Conservation (phyloP, 129 eudicot genomes). For the Ambrosia trifida region DNA sequence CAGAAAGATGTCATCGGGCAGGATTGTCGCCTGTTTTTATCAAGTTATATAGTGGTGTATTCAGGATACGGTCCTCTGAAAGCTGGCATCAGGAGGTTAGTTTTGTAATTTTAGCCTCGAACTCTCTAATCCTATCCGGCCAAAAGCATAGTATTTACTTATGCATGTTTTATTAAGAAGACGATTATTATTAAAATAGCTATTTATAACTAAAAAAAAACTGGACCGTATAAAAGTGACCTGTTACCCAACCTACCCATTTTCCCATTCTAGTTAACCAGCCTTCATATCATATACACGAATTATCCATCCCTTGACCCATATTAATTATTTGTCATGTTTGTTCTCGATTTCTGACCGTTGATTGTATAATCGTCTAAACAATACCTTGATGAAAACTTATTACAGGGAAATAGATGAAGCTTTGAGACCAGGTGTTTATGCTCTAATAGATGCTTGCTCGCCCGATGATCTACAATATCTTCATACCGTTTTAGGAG, state of each 20-base stretch:
- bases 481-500: constrained; percentile 89
- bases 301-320: not conserved
- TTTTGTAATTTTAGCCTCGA: constrained; percentile 14
- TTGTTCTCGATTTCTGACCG: too few species aligned
- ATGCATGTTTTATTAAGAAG: not conserved
- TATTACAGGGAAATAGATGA: constrained; percentile 84
- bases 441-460: constrained; percentile 89
- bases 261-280: not conserved
- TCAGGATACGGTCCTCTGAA: constrained; percentile 77
- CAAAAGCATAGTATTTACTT: not conserved
- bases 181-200: not conserved
- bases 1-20: constrained; percentile 69
- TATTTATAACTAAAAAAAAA: not conserved
- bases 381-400: not conserved
- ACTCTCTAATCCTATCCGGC: not conserved
- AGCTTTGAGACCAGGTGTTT: constrained; percentile 88
- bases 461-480: constrained; percentile 82
- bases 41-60: constrained; percentile 65
- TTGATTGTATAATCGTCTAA: not conserved
- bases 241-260: not conserved
- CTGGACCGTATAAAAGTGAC: not conserved
- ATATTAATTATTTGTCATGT: not conserved
- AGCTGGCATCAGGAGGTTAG: constrained; percentile 73
- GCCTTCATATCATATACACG: not conserved
- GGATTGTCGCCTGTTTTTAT: constrained; percentile 59